Base-by-base conservation (phyloP, 2,329 filamentous ascomycete genomes). In the Colletotrichum abscissum region DNA sequence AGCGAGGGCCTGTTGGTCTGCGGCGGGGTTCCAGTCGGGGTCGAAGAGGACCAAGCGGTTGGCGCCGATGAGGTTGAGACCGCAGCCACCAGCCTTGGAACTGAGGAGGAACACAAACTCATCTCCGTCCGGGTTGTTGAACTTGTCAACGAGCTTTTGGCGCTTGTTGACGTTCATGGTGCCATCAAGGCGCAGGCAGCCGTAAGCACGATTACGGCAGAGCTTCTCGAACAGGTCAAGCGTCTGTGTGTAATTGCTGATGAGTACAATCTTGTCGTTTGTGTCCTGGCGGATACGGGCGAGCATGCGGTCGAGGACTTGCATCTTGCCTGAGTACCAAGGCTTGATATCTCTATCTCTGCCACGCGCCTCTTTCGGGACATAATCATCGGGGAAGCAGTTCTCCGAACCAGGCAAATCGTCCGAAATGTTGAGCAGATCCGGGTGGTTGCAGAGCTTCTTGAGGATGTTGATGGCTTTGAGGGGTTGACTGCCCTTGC, bases 301-400 rank as follows among this genome's bases (percentile, higher is more conserved):
- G 63, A 99, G 90, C 97, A 99, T 99, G 70, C 95, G 92, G 80
- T 98, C 97, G n/a, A 99, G 90, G 3, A 99, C 97, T 78, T 94
- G 92, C 95, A 99, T 98, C 83, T 99, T 99, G 62, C 97, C 97
- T 2, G 95, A 98, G 81, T 98, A 98, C 94, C 94, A 98, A 1
- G 95, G 91, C 81, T 97, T 98, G 78, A 98, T 87, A 75, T 99
- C 97, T 54, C 97, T 91, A 80, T 98, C 95, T 73, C 97, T 90
- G 4, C 97, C 97, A 63, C 97, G 91, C 3, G 92, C 87, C 75
- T 98, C 96, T 78, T 95, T 97, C 0, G 93, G 94, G 4, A 97
- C 91, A 79, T 95, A 99, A 79, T 97, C 96, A 2, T 94, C 92
- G 0, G 97, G 97, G 79, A 92, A 97, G 77, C 90, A 90, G 33